Evolutionary conservation across 306 rosid species (phyloP).

Genomic region (Trifolium repens): DNA sequence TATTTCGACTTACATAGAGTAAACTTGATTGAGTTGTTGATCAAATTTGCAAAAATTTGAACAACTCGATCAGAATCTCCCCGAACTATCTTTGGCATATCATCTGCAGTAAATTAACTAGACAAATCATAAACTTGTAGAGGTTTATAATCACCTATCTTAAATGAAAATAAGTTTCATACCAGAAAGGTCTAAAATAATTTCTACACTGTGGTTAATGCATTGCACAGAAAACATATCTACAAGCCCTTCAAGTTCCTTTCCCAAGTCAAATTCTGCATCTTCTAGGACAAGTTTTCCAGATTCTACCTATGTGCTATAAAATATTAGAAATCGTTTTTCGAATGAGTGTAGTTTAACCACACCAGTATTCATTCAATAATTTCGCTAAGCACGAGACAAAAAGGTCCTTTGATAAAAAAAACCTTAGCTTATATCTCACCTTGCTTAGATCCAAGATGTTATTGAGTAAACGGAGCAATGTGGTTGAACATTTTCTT

Average conservation of each 20-base stretch:
- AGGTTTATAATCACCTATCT: constrained; percentile 22
- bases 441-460: constrained; percentile 98
- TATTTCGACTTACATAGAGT: constrained; percentile 70
- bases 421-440: constrained; percentile 36
- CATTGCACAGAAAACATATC: constrained; percentile 99
- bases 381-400: not conserved
- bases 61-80: constrained; percentile 99
- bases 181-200: constrained; percentile 91
- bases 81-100: constrained; percentile 84
- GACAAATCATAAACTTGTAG: constrained; percentile 26
- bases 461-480: constrained; percentile 93
- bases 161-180: constrained; percentile 36
- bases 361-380: constrained; percentile 12
- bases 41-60: constrained; percentile 92
- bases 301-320: constrained; percentile 80
- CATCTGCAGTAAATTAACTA: constrained; percentile 58
- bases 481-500: constrained; percentile 90
- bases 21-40: constrained; percentile 96
- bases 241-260: constrained; percentile 98
- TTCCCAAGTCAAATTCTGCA: constrained; percentile 87
- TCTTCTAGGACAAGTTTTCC: constrained; percentile 95
- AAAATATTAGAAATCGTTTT: constrained; percentile 30
- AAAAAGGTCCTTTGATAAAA: not conserved
- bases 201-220: constrained; percentile 90
- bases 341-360: constrained; percentile 23